A percentile compares a stretch with the other conserved stretches of the same genome.
Evolutionary conservation across 164 flowering plant species (phyloP).

Genomic region (Malania oleifera): DNA sequence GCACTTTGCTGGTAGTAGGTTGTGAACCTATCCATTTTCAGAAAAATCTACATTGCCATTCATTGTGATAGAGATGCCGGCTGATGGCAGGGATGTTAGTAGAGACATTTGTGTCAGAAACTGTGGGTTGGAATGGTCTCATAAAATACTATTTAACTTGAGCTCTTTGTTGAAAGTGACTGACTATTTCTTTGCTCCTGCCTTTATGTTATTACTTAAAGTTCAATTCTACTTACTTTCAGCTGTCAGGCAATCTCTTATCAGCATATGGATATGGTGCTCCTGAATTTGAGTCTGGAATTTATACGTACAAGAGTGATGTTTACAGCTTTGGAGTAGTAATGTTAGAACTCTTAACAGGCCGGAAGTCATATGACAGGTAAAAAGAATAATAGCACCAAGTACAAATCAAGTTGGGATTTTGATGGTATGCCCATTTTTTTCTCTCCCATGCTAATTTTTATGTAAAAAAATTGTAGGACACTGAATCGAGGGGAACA

Average conservation of each 20-base stretch:
- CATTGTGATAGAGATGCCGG: no score
- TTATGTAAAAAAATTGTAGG: constrained; percentile 25
- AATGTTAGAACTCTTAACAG: constrained; percentile 92
- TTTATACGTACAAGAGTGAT: constrained; percentile 75
- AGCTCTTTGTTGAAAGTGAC: constrained; percentile 5
- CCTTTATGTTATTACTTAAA: no score
- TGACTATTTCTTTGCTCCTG: no score
- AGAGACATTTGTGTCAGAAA: neutral
- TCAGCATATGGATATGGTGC: constrained; percentile 79
- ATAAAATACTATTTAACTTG: neutral
- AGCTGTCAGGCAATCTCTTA: constrained; percentile 75
- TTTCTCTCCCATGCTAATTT: neutral
- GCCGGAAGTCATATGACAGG: constrained; percentile 82
- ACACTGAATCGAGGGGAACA: constrained; percentile 69
- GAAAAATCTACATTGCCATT: no score
- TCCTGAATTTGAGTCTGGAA: constrained; percentile 82
- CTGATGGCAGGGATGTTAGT: no score
- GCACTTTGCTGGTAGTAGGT: no score
- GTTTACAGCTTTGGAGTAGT: constrained; percentile 98
- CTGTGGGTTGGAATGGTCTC: neutral
- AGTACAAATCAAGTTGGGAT: neutral
- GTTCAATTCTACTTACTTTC: constrained; percentile 16
- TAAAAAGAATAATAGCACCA: constrained; percentile 8
- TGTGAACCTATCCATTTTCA: no score
- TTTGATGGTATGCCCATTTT: neutral